phyloP scores from a whole-genome alignment of 1,284 basidiomycete species.

The Tremellales sp. region DNA sequence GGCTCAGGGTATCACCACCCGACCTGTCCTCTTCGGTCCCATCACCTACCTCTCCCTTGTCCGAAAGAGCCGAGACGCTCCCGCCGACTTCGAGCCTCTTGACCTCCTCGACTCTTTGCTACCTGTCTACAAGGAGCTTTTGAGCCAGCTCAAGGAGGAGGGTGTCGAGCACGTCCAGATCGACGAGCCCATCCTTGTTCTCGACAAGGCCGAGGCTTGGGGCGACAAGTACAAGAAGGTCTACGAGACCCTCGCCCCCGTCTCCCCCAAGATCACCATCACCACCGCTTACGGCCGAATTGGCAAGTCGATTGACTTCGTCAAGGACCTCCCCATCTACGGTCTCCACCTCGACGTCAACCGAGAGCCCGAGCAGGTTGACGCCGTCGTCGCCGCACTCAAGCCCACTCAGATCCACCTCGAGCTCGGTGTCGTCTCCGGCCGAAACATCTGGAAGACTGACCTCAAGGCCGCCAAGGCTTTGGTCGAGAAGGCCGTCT shows the following conservation, averaged over 20 bases:
- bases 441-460: slow-evolving; percentile 99
- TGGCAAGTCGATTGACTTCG: slow-evolving; percentile 83
- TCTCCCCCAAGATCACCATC: slow-evolving; percentile 86
- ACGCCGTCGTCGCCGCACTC: slow-evolving; percentile 74
- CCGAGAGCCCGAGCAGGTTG: slow-evolving; percentile 87
- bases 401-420: slow-evolving; percentile 76
- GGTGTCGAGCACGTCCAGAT: slow-evolving; percentile 94
- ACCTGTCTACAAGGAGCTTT: slow-evolving; percentile 87
- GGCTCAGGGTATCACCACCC: slow-evolving; percentile 80
- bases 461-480: slow-evolving; percentile 83
- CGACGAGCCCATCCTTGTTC: slow-evolving; percentile 94
- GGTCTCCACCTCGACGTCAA: slow-evolving; percentile 97
- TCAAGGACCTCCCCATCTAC: slow-evolving; percentile 88
- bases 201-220: slow-evolving; percentile 76
- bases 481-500: slow-evolving; percentile 78
- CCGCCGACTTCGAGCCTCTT: slow-evolving; percentile 82
- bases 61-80: slow-evolving; percentile 84
- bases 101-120: slow-evolving; percentile 82
- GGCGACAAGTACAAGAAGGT: slow-evolving; percentile 77
- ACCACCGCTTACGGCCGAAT: slow-evolving; percentile 97
- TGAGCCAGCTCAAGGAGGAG: slow-evolving; percentile 85
- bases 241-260: slow-evolving; percentile 76
- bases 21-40: slow-evolving; percentile 94
- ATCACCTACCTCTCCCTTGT: slow-evolving; percentile 93
- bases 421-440: slow-evolving; percentile 95